Evolutionary conservation across 371 early-diverging fungal species (phyloP).

Genomic region (Fennellomyces sp.): DNA sequence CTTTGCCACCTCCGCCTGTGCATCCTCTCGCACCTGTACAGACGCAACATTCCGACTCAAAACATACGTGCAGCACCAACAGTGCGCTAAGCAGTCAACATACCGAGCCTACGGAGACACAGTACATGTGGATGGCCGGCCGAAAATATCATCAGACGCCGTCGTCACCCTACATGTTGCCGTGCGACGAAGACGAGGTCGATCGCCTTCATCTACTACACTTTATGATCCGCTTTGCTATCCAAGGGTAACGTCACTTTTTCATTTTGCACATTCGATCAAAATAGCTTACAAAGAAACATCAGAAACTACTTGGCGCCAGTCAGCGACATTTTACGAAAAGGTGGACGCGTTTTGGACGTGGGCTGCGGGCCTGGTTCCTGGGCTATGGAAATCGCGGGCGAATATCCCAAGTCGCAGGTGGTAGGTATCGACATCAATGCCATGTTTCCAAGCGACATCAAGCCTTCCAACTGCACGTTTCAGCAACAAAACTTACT

Average conservation of each 20-base stretch:
- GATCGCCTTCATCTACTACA: slow-evolving; percentile 46
- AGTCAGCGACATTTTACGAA: slow-evolving; percentile 46
- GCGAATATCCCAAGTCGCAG: slow-evolving; percentile 57
- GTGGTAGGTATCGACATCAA: slow-evolving; percentile 53
- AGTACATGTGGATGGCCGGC: slow-evolving; percentile 25
- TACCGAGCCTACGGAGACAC: neutral
- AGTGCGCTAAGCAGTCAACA: slow-evolving; percentile 3
- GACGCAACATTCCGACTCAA: neutral
- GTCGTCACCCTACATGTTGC: slow-evolving; percentile 36
- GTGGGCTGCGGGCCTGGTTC: slow-evolving; percentile 62
- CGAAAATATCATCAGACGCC: slow-evolving; percentile 29
- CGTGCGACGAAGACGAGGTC: slow-evolving; percentile 53
- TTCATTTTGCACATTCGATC: neutral
- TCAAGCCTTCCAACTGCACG: slow-evolving; percentile 44
- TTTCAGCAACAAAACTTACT: slow-evolving; percentile 43
- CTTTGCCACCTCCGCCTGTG: slow-evolving; percentile 4
- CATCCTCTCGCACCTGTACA: neutral
- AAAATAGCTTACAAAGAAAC: neutral
- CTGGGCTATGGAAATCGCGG: slow-evolving; percentile 65
- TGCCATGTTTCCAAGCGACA: slow-evolving; percentile 40
- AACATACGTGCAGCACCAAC: neutral
- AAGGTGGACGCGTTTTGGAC: slow-evolving; percentile 49
- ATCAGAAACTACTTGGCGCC: slow-evolving; percentile 53
- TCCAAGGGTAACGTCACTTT: slow-evolving; percentile 45
- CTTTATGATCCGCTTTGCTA: slow-evolving; percentile 53